These are phyloP conservation scores for Pistacia vera DNA, from an alignment of 345 rosid genomes.

Conservation along the genomic window DNA sequence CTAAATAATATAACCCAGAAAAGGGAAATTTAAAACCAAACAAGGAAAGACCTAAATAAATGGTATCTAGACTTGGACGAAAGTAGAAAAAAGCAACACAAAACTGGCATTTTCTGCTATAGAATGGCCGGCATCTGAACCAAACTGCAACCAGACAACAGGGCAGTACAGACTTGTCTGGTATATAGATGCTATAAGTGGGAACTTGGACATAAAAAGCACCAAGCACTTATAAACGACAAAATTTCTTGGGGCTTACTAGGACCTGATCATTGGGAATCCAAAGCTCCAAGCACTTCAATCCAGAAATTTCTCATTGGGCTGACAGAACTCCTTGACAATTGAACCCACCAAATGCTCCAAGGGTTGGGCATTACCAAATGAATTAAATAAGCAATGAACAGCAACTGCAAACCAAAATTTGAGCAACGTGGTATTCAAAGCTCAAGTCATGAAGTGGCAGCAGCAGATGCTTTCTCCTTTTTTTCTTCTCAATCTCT, in stretches of 20 bases:
- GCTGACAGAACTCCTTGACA: constrained; percentile 13
- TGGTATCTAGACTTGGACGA: background rate
- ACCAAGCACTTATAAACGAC: constrained; percentile 4
- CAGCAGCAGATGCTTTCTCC: constrained; percentile 66
- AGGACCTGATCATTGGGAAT: constrained; percentile 15
- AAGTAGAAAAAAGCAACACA: background rate
- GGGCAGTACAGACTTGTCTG: constrained; percentile 1
- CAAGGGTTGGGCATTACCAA: constrained; percentile 13
- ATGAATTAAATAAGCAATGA: constrained; percentile 28
- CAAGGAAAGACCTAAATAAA: background rate
- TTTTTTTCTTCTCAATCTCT: constrained; percentile 88
- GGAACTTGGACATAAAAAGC: constrained; percentile 11
- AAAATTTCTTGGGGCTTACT: constrained; percentile 6
- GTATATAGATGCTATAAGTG: background rate
- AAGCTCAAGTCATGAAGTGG: constrained; percentile 34
- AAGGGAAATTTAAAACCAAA: background rate
- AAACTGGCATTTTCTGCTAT: constrained; percentile 29
- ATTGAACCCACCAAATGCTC: constrained; percentile 32
- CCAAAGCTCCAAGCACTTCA: background rate
- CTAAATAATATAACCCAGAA: background rate
- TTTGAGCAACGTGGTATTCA: constrained; percentile 1
- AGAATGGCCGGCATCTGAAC: constrained; percentile 19
- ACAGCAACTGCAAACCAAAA: constrained; percentile 22
- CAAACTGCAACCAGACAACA: constrained; percentile 11
- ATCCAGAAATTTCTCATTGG: background rate